Conservation (phyloP, 306 rosid species). For the Prunus fruticosa region DNA sequence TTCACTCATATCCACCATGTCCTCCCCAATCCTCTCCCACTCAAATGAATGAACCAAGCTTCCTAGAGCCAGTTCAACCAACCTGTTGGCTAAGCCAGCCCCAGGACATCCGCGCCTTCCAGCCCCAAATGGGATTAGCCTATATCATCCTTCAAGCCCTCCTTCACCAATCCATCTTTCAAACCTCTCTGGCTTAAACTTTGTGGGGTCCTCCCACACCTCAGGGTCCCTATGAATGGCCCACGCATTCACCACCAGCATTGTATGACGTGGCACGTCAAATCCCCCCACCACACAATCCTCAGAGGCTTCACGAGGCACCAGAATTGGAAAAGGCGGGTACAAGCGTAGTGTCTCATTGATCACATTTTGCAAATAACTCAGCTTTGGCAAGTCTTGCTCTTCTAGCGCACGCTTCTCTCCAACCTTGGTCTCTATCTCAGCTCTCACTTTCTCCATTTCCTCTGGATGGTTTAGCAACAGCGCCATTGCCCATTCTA, state of each 20-base stretch:
- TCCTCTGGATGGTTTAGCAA: slow-evolving; percentile 28
- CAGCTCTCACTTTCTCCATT: slow-evolving; percentile 14
- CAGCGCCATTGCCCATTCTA: slow-evolving; percentile 26
- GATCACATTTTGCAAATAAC: slow-evolving; percentile 30
- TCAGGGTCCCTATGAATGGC: slow-evolving; percentile 33
- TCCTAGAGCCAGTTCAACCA: slow-evolving; percentile 27
- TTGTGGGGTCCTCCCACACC: slow-evolving; percentile 27
- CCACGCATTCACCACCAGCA: slow-evolving; percentile 32
- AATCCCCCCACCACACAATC: slow-evolving; percentile 25
- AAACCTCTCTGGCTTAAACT: slow-evolving; percentile 36
- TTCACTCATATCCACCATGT: slow-evolving; percentile 20
- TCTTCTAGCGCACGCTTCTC: slow-evolving; percentile 14
- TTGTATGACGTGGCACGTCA: slow-evolving; percentile 19
- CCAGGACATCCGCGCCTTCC: slow-evolving; percentile 66
- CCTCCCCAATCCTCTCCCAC: slow-evolving; percentile 11
- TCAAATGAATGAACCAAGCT: slow-evolving; percentile 36
- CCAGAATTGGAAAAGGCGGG: slow-evolving; percentile 14
- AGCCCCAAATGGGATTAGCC: slow-evolving; percentile 45
- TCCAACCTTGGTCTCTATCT: slow-evolving; percentile 16
- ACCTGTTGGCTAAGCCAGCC: slow-evolving; percentile 27
- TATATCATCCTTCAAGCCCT: background rate
- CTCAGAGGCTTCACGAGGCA: slow-evolving; percentile 26
- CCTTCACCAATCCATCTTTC: slow-evolving; percentile 1
- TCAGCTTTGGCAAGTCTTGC: slow-evolving; percentile 23
- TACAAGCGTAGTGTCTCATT: slow-evolving; percentile 22